A percentile compares a stretch with the other conserved stretches of the same genome.
phyloP scores from a whole-genome alignment of 768 basidiomycete genomes.

The Mrakia blollopis region DNA sequence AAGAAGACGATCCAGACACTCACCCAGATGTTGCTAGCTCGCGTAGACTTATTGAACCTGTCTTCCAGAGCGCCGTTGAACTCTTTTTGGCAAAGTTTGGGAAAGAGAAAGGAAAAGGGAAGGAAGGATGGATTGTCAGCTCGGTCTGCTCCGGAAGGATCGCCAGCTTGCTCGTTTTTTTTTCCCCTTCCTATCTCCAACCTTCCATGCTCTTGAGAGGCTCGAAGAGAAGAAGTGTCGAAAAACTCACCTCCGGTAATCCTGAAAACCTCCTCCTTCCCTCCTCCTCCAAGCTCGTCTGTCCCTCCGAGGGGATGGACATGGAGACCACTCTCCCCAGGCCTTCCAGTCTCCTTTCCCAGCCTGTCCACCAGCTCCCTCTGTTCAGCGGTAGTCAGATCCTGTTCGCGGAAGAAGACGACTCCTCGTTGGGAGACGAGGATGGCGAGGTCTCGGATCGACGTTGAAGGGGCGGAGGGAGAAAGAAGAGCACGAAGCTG shows the following conservation, averaged over 20 bases:
- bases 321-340: conserved; percentile 52
- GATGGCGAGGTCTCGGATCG: conserved; percentile 55
- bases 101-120: not conserved
- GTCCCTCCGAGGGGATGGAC: conserved; percentile 55
- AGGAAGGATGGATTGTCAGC: not conserved
- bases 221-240: too few relatives aligned
- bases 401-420: conserved; percentile 60
- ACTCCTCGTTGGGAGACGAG: conserved; percentile 53
- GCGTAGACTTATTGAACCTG: not conserved
- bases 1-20: not conserved
- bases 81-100: not conserved
- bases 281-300: conserved; percentile 49
- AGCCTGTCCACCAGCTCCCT: conserved; percentile 52
- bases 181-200: not conserved
- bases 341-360: conserved; percentile 54
- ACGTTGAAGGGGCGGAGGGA: conserved; percentile 39
- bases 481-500: conserved; percentile 52
- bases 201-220: not conserved
- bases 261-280: conserved; percentile 50
- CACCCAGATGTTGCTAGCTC: conserved; percentile 32
- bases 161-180: conserved; percentile 38
- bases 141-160: not conserved
- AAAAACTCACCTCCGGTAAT: conserved; percentile 47
- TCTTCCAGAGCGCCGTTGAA: not conserved
- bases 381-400: conserved; percentile 53